Evolutionary conservation across 345 rosid species (phyloP).

Genomic region (Gossypium bickii): DNA sequence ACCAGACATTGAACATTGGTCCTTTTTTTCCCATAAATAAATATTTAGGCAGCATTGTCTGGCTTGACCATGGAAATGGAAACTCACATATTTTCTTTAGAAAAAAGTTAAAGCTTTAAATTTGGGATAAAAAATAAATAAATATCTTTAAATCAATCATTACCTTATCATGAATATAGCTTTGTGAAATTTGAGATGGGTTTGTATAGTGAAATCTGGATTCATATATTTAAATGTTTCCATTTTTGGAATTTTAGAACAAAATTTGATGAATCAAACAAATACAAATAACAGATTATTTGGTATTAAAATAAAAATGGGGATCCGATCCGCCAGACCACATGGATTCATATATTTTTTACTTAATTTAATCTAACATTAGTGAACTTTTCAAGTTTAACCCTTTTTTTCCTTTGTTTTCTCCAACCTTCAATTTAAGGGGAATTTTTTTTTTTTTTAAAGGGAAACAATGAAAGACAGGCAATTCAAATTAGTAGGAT

Average conservation of each 20-base stretch:
- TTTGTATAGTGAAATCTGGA: no score
- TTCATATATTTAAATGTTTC: no score
- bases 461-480: not conserved
- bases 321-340: not conserved
- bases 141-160: no score
- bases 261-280: no score
- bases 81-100: not conserved
- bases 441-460: not conserved
- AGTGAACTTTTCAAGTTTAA: not conserved
- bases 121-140: no score
- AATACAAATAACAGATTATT: no score
- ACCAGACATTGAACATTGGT: not conserved
- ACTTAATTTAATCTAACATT: not conserved
- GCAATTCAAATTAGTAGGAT: not conserved
- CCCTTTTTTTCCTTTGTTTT: not conserved
- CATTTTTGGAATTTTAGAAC: no score
- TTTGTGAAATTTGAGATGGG: no score
- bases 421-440: not conserved
- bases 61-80: no score
- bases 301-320: no score
- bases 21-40: not conserved
- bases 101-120: no score
- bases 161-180: no score
- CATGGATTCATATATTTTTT: not conserved
- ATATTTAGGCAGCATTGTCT: not conserved